Evolutionary conservation across 2,329 filamentous ascomycete genomes (phyloP), one percentile per base, ranked within the genome.

Genomic region (Sporothrix pallida): DNA sequence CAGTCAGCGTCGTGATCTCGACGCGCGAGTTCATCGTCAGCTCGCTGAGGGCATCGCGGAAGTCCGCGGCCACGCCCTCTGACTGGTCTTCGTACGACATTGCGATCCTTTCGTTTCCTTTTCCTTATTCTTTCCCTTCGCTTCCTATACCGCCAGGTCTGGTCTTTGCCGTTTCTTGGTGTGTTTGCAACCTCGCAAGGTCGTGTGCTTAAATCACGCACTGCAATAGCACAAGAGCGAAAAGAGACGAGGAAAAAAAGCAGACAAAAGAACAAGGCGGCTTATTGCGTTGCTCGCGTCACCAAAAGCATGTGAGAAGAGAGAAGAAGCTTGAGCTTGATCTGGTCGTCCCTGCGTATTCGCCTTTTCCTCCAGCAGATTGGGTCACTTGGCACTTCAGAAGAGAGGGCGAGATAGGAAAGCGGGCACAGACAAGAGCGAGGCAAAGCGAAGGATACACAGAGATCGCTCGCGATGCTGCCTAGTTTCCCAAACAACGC

Each of bases 1-100:
- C 91, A 76, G 96, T 99, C 84, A 99, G 84, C 84, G 97, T 98
- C 87, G 93, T 95, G 82, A 99, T 99, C 84, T 98, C 95, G 83
- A 94, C 94, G 80, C 94, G 92, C 83, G 94, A 93, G 84, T 98
- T 98, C 81, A 91, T 89, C 77, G 92, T 93, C 79, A 99, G 87
- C 83, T 98, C 95, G 84, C 97, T 93, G 81, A 99, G 86, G 72
- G 95, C 96, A 80, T 94, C 93, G 81, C 92, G 93, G 85, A 97
- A 99, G 84, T 98, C 96, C 83, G 95, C 92, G 76, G 95, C 95
- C 78, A 99, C 93, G 84, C 97, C 94, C 81, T 93, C 94, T 76
- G 92, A 84, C 78, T 83, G 83, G 78, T 84, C 83, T 77, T 87
- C 86, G 78, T 85, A 83, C 75, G 84, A 83, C 86, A 87, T 88